These are phyloP conservation scores for Paramecium sexaurelia DNA, from an alignment of 73 alveolate genomes.

Conservation along the genomic window DNA sequence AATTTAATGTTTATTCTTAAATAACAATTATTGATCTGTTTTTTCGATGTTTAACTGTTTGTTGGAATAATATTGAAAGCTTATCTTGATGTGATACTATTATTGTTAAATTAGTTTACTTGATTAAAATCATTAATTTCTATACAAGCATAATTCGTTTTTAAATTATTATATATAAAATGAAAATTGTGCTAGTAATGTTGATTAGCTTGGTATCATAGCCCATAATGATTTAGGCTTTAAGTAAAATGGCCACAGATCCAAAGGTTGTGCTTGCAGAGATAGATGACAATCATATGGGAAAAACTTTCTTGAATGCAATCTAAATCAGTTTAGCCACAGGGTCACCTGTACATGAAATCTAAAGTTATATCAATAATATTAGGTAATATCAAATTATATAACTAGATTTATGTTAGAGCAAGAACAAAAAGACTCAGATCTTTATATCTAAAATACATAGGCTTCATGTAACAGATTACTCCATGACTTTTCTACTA, in stretches of 20 bases:
- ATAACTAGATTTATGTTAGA: slow-evolving; percentile 36
- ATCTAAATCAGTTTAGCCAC: slow-evolving; percentile 39
- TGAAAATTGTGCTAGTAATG: neutral
- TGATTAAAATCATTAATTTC: neutral
- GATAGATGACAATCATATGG: slow-evolving; percentile 41
- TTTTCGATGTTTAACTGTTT: neutral
- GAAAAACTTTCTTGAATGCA: slow-evolving; percentile 52
- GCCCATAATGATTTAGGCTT: neutral
- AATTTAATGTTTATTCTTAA: no score
- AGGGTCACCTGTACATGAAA: slow-evolving; percentile 57
- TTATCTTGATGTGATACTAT: neutral
- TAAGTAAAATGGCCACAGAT: slow-evolving; percentile 18
- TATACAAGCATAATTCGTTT: neutral
- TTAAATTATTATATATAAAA: neutral
- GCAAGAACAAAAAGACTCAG: slow-evolving; percentile 38
- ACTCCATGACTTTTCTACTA: slow-evolving; percentile 49
- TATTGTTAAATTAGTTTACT: neutral
- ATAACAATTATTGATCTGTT: no score
- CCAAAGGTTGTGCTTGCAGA: slow-evolving; percentile 48
- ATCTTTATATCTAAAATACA: slow-evolving; percentile 50
- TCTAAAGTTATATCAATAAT: slow-evolving; percentile 34
- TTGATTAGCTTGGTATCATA: neutral
- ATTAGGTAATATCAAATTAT: neutral
- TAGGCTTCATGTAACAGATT: slow-evolving; percentile 33
- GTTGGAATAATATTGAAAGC: neutral